A percentile compares a stretch with the other conserved stretches of the same genome.
Conservation (phyloP, 306 rosid genomes). For the Fragaria ananassa region DNA sequence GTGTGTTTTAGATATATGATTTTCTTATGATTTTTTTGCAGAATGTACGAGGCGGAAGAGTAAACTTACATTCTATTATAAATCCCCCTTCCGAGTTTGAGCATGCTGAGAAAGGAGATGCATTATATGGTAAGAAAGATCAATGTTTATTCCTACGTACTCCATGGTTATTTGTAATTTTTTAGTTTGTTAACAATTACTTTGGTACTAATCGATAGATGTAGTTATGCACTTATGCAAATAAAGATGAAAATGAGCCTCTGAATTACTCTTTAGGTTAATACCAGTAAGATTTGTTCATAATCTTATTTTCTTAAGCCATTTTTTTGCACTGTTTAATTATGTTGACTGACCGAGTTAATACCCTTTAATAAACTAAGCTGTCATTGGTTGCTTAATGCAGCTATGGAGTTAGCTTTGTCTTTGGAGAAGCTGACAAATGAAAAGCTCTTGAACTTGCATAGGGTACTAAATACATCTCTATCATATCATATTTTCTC, state of each 20-base stretch:
- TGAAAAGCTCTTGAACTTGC: conserved; percentile 73
- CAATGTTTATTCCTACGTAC: not conserved
- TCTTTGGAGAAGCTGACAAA: conserved; percentile 84
- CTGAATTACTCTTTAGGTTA: not conserved
- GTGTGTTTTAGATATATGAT: not conserved
- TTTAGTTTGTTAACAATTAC: not conserved
- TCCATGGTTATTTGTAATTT: not conserved
- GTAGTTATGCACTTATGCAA: not conserved
- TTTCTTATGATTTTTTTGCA: conserved; percentile 15
- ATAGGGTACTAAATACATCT: conserved; percentile 39
- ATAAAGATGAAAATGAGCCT: not conserved
- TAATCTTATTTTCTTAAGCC: not conserved
- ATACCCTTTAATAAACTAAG: not conserved
- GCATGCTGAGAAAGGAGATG: conserved; percentile 70
- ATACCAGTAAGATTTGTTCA: not conserved
- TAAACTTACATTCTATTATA: conserved; percentile 54
- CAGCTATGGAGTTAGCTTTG: conserved; percentile 88
- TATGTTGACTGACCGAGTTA: not conserved
- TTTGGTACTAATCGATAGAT: not conserved
- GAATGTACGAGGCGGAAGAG: conserved; percentile 88
- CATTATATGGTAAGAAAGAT: conserved; percentile 50
- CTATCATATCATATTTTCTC: not conserved
- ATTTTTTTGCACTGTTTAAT: not conserved
- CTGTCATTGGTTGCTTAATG: conserved; percentile 6
- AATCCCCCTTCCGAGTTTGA: conserved; percentile 64